phyloP scores from a whole-genome alignment of 208 protist genomes.

The Crithidia expoeki region DNA sequence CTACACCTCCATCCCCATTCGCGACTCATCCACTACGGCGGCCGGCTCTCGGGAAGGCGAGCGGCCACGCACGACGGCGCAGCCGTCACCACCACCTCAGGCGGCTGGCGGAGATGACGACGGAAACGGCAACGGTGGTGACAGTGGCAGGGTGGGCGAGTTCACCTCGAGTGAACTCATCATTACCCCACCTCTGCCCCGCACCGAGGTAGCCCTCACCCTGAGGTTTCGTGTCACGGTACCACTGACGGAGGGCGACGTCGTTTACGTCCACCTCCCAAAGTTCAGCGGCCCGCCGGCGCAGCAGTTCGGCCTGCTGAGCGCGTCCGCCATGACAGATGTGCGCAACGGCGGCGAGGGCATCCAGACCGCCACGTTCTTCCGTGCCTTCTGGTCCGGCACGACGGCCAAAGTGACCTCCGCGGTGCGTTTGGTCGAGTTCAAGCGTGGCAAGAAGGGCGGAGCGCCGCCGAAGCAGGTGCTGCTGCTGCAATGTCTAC shows the following conservation, averaged over 20 bases:
- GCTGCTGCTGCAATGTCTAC: slow-evolving; percentile 66
- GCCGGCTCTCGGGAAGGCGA: not conserved
- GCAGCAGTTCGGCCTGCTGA: slow-evolving; percentile 59
- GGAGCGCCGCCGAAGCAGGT: slow-evolving; percentile 71
- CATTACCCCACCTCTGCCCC: slow-evolving; percentile 62
- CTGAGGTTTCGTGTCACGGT: slow-evolving; percentile 79
- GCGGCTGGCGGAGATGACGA: not conserved
- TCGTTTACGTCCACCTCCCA: slow-evolving; percentile 63
- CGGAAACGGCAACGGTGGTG: not conserved
- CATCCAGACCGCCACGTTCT: slow-evolving; percentile 46
- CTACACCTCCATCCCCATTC: slow-evolving; percentile 30
- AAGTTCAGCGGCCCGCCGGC: slow-evolving; percentile 61
- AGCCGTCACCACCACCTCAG: not conserved
- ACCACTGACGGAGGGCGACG: slow-evolving; percentile 57
- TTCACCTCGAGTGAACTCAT: slow-evolving; percentile 57
- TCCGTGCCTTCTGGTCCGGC: slow-evolving; percentile 82
- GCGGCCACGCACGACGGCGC: not conserved
- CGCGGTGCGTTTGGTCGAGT: slow-evolving; percentile 14
- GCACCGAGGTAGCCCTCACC: slow-evolving; percentile 54
- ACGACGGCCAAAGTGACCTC: slow-evolving; percentile 31
- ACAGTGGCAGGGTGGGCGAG: slow-evolving; percentile 36
- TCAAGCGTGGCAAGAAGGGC: slow-evolving; percentile 50
- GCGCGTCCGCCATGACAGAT: not conserved
- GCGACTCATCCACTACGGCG: not conserved
- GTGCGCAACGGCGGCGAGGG: slow-evolving; percentile 28